phyloP scores from a whole-genome alignment of 768 basidiomycete species.

The Gloeophyllum trabeum region DNA sequence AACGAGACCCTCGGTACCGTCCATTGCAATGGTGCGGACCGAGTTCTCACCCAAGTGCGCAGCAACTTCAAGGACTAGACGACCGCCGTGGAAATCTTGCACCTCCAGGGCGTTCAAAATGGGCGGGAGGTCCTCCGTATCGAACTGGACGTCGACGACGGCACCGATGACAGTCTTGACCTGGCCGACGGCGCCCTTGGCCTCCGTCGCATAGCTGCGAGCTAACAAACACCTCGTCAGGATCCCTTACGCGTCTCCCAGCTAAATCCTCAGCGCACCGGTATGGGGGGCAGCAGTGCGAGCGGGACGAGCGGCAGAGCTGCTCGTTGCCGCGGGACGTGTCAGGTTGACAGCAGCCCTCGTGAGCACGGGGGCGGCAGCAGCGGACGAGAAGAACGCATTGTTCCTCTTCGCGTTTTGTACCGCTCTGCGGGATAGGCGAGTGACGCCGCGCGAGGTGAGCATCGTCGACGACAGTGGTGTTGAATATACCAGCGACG shows the following conservation, averaged over 20 bases:
- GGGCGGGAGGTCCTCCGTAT: conserved; percentile 87
- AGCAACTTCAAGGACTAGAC: conserved; percentile 98
- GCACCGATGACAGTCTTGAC: conserved; percentile 99
- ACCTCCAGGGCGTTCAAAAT: conserved; percentile 99
- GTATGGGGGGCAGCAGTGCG: conserved; percentile 35
- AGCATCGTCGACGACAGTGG: conserved; percentile 52
- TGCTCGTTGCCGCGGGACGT: conserved; percentile 30
- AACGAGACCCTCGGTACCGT: conserved; percentile 99
- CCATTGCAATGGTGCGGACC: conserved; percentile 99
- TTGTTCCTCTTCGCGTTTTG: conserved; percentile 64
- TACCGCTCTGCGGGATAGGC: conserved; percentile 77
- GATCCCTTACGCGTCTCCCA: not conserved
- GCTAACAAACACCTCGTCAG: conserved; percentile 24
- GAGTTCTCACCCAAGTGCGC: conserved; percentile 99
- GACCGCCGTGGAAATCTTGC: conserved; percentile 85
- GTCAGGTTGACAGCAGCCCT: conserved; percentile 28
- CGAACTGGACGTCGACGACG: conserved; percentile 99
- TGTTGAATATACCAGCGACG: conserved; percentile 8
- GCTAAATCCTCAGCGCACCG: conserved; percentile 29
- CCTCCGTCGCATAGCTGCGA: conserved; percentile 89
- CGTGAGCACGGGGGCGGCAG: conserved; percentile 39
- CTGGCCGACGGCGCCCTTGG: conserved; percentile 57
- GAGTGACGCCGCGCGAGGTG: conserved; percentile 79
- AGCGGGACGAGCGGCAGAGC: conserved; percentile 35
- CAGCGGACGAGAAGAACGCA: conserved; percentile 73